Evolutionary conservation across 2,329 filamentous ascomycete species (phyloP), one percentile per base, ranked within the genome.

Genomic region (Pyricularia grisea): DNA sequence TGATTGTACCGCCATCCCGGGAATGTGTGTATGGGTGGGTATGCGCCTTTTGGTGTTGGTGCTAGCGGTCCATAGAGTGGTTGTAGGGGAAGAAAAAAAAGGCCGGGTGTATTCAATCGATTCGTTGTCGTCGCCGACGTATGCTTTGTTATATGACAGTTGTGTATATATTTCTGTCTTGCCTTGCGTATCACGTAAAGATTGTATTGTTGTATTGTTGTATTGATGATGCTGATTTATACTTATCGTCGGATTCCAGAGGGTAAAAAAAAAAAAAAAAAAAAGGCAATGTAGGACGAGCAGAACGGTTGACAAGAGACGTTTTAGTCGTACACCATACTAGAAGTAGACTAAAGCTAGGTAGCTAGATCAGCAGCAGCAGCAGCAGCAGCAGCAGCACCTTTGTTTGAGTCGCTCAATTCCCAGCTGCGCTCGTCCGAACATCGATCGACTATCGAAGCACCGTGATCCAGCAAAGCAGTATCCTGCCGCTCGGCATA

Each of bases 1-100:
- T 69, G 94, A 97, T 82, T 97, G 94, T 72, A 85, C 90, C 71
- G 93, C 92, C 94, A 97, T 97, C 70, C 70, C 75, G 68, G 70
- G 72, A 42, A 65, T 33, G 42, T 55, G 42, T 55, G 20, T 55
- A 55, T 55, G 17, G 9, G 20, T n/a, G 27, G 27, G 27, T 14
- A 55, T 42, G 33, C 33, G 33, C 33, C 33, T 42, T 42, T 42
- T 42, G 33, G n/a, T 42, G 31, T 6, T 42, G 31, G 65, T 42
- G 31, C 42, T 42, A 50, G 65, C 65, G 25, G 64, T 36, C 64
- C 30, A 25, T 65, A 25, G 64, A 20, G 30, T 30, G 11, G 31
- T 17, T 20, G 31, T 2, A 31, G 14, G 33, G 33, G n/a, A n/a
- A n/a, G n/a, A n/a, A n/a, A n/a, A n/a, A n/a, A 36, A 36, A 36